phyloP scores from a whole-genome alignment of 768 basidiomycete genomes.

The Podaxis sp. region DNA sequence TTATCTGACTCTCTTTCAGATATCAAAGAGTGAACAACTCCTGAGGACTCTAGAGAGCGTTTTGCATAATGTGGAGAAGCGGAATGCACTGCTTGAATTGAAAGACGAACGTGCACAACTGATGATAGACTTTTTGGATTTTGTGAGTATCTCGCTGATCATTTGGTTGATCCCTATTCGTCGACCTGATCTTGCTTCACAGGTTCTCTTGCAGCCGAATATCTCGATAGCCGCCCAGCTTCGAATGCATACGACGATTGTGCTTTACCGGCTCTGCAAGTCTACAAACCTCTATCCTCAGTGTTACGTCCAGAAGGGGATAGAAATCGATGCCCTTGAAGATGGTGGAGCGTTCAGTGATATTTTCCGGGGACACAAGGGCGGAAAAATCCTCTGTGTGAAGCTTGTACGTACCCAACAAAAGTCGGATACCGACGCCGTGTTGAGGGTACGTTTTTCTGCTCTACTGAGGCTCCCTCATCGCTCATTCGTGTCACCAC shows the following conservation, averaged over 20 bases:
- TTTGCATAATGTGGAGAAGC: neutral
- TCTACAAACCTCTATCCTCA: neutral
- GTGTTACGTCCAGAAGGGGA: neutral
- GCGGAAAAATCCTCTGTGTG: conserved; percentile 16
- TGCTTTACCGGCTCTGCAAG: neutral
- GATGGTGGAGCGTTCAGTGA: neutral
- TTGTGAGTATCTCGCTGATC: conserved; percentile 45
- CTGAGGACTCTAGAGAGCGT: too few species aligned
- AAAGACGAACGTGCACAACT: neutral
- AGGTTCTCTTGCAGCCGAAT: neutral
- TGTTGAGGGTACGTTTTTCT: conserved; percentile 22
- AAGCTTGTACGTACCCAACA: conserved; percentile 27
- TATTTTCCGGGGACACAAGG: neutral
- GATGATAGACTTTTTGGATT: neutral
- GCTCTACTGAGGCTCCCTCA: neutral
- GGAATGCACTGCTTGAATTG: neutral
- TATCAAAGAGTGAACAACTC: too few species aligned
- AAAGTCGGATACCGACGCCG: conserved; percentile 16
- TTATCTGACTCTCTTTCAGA: too few species aligned
- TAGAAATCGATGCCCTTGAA: conserved; percentile 31
- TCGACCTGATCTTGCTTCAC: neutral
- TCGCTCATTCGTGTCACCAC: neutral
- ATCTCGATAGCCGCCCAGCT: conserved; percentile 52
- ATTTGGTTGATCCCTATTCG: conserved; percentile 66
- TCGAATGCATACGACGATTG: neutral